Percentiles rank a stretch among this genome's conserved stretches.
Evolutionary conservation across 305 asterid genomes (phyloP).

Genomic region (Fraxinus greggii): DNA sequence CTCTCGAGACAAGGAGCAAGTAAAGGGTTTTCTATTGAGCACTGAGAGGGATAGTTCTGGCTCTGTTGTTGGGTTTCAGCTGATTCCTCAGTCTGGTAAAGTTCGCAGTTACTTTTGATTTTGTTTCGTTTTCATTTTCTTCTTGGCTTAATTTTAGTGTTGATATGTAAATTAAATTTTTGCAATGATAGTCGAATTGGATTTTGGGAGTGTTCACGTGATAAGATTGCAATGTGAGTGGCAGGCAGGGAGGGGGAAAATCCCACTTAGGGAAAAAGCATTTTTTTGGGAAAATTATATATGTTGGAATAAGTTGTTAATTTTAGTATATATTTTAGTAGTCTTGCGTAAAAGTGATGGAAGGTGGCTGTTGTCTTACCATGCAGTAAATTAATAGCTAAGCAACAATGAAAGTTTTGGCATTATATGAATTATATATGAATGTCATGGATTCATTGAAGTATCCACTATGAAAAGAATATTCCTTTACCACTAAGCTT

Average conservation of each 20-base stretch:
- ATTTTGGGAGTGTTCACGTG: background rate
- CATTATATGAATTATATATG: background rate
- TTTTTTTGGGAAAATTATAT: background rate
- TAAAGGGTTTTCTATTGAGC: conserved; percentile 47
- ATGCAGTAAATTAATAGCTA: background rate
- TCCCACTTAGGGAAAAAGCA: background rate
- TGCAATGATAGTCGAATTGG: background rate
- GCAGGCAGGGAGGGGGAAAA: background rate
- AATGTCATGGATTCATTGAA: background rate
- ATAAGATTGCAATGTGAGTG: background rate
- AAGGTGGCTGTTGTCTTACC: background rate
- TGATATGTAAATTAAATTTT: background rate
- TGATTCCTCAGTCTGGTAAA: conserved; percentile 69
- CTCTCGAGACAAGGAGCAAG: conserved; percentile 33
- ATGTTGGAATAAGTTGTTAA: background rate
- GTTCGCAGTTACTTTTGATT: background rate
- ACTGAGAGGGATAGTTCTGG: conserved; percentile 57
- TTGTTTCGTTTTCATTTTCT: background rate
- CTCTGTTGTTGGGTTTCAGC: conserved; percentile 59
- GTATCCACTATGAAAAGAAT: background rate
- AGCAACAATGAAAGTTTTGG: background rate
- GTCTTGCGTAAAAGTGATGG: background rate
- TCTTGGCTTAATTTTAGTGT: conserved; percentile 8
- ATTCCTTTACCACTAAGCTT: background rate
- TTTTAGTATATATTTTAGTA: background rate